phyloP scores from a whole-genome alignment of 192 early-diverging fungal species.

The Backusella luteola region DNA sequence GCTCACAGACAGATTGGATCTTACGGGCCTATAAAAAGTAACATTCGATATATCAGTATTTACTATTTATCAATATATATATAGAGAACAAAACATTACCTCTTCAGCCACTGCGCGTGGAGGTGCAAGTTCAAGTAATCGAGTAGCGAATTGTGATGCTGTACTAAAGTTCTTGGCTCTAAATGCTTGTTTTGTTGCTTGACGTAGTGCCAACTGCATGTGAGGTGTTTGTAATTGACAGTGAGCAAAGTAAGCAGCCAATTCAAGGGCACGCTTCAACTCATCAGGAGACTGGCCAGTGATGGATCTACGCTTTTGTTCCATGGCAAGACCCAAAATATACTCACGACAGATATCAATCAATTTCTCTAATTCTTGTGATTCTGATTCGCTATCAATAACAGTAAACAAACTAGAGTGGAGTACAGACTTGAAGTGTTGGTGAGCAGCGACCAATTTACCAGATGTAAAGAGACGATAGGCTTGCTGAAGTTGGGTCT shows the following conservation, averaged over 20 bases:
- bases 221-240: slow-evolving; percentile 88
- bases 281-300: slow-evolving; percentile 54
- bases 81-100: slow-evolving; percentile 37
- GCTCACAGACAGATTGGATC: slow-evolving; percentile 75
- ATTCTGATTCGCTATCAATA: slow-evolving; percentile 61
- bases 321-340: slow-evolving; percentile 85
- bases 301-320: slow-evolving; percentile 68
- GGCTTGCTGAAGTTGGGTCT: slow-evolving; percentile 76
- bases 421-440: slow-evolving; percentile 72
- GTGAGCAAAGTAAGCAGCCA: slow-evolving; percentile 96
- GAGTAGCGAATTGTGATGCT: slow-evolving; percentile 84
- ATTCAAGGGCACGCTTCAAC: slow-evolving; percentile 77
- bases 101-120: slow-evolving; percentile 72
- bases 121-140: slow-evolving; percentile 88
- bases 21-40: slow-evolving; percentile 54
- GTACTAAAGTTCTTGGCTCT: slow-evolving; percentile 83
- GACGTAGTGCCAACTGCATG: slow-evolving; percentile 82
- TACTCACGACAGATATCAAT: slow-evolving; percentile 89
- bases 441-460: slow-evolving; percentile 79
- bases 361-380: slow-evolving; percentile 73
- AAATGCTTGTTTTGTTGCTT: slow-evolving; percentile 82
- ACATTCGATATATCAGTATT: not conserved
- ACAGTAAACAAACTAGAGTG: slow-evolving; percentile 78
- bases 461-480: slow-evolving; percentile 80
- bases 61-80: not conserved